A percentile compares a stretch with the other conserved stretches of the same genome.
Conservation (phyloP, 306 rosid species). For the Canavalia ensiformis region DNA sequence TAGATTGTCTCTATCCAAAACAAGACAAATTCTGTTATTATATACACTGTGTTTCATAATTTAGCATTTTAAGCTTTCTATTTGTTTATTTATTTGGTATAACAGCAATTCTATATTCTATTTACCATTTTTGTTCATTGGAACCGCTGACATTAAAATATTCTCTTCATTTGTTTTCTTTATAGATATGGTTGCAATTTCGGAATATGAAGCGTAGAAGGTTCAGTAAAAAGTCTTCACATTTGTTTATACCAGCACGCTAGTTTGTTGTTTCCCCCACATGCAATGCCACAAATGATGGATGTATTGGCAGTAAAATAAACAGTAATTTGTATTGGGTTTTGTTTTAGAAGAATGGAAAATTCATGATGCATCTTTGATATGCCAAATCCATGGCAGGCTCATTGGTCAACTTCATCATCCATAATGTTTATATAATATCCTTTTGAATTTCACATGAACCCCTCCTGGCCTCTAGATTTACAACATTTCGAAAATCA, state of each 20-base stretch:
- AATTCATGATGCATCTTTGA: background rate
- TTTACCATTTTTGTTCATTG: too few species aligned
- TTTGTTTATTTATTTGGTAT: too few species aligned
- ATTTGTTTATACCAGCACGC: slow-evolving; percentile 31
- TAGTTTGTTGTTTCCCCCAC: slow-evolving; percentile 45
- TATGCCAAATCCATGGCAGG: slow-evolving; percentile 15
- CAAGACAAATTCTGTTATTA: background rate
- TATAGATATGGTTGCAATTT: slow-evolving; percentile 37
- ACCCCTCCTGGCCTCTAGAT: background rate
- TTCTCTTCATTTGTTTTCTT: background rate
- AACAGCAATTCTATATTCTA: too few species aligned
- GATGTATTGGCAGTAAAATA: slow-evolving; percentile 23
- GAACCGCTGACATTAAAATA: too few species aligned
- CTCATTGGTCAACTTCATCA: slow-evolving; percentile 35
- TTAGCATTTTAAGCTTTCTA: background rate
- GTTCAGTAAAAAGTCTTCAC: slow-evolving; percentile 27
- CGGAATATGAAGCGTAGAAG: slow-evolving; percentile 36
- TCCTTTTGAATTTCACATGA: slow-evolving; percentile 21
- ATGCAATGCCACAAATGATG: slow-evolving; percentile 36
- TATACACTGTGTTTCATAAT: background rate
- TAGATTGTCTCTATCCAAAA: too few species aligned
- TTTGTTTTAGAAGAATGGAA: slow-evolving; percentile 29
- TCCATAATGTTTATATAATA: background rate
- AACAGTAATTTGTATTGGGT: slow-evolving; percentile 26
- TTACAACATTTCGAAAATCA: slow-evolving; percentile 9